A percentile compares a stretch with the other conserved stretches of the same genome.
phyloP scores from a whole-genome alignment of 2,329 filamentous ascomycete genomes.

The Phialophora chinensis region DNA sequence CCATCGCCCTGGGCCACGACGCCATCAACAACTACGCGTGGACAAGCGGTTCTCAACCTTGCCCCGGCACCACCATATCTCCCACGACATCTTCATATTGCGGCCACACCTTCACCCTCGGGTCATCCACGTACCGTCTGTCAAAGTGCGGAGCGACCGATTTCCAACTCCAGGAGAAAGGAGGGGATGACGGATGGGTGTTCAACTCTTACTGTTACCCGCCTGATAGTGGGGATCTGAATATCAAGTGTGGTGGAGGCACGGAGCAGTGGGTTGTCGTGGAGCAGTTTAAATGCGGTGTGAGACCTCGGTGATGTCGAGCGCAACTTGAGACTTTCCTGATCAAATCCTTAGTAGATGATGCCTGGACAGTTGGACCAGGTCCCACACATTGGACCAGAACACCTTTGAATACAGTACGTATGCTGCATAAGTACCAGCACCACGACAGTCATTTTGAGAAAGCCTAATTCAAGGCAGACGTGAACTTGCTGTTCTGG shows the following conservation, averaged over 20 bases:
- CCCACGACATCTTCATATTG: constrained; percentile 3
- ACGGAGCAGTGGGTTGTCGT: constrained; percentile 10
- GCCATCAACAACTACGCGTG: constrained; percentile 11
- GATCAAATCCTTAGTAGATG: not conserved
- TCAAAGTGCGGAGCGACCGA: constrained; percentile 7
- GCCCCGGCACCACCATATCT: constrained; percentile 8
- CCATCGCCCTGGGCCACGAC: constrained; percentile 13
- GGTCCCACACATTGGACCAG: too few relatives aligned
- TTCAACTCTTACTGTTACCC: constrained; percentile 8
- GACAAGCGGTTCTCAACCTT: not conserved
- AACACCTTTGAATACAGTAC: too few relatives aligned
- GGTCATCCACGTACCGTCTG: constrained; percentile 1
- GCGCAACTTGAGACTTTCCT: not conserved
- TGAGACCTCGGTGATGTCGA: not conserved
- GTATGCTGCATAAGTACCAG: too few relatives aligned
- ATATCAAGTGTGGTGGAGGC: not conserved
- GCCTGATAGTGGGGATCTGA: not conserved
- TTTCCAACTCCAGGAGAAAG: constrained; percentile 11
- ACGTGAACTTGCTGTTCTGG: too few relatives aligned
- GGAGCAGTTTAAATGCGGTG: constrained; percentile 9
- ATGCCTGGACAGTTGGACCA: not conserved
- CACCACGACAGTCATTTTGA: too few relatives aligned
- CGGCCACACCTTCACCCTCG: not conserved
- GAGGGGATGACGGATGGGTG: constrained; percentile 5
- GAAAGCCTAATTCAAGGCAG: too few relatives aligned